Conservation (phyloP, 768 basidiomycete species). For the Termitomyces sp. region DNA sequence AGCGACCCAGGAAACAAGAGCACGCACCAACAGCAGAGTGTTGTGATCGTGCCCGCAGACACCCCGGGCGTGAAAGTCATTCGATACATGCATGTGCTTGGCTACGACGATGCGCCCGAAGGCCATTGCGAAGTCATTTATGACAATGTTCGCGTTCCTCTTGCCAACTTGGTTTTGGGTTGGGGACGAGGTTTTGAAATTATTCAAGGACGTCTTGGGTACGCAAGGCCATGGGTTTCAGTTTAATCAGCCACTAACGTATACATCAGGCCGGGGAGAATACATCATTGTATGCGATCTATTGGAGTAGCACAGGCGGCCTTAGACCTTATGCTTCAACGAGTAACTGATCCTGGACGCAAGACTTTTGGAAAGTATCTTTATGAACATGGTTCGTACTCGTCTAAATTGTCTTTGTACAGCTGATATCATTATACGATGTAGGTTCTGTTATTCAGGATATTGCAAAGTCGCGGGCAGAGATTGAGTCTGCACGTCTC, state of each 20-base stretch:
- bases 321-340: slow-evolving; percentile 80
- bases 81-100: slow-evolving; percentile 91
- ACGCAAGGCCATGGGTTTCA: slow-evolving; percentile 13
- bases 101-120: slow-evolving; percentile 93
- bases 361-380: slow-evolving; percentile 95
- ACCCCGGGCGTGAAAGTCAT: slow-evolving; percentile 83
- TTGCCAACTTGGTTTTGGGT: slow-evolving; percentile 78
- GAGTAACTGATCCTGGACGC: slow-evolving; percentile 86
- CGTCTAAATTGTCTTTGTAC: neutral
- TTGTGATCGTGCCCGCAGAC: slow-evolving; percentile 91
- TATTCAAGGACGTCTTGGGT: slow-evolving; percentile 95
- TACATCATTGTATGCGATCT: slow-evolving; percentile 97
- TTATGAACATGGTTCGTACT: slow-evolving; percentile 73
- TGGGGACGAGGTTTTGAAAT: slow-evolving; percentile 98
- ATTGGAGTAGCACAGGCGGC: slow-evolving; percentile 85
- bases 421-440: neutral
- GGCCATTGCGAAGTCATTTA: slow-evolving; percentile 96
- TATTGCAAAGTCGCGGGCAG: slow-evolving; percentile 88
- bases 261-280: slow-evolving; percentile 73
- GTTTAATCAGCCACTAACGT: neutral
- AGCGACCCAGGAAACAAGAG: slow-evolving; percentile 81
- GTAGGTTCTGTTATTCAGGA: slow-evolving; percentile 84
- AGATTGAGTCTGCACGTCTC: slow-evolving; percentile 84
- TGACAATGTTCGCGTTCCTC: slow-evolving; percentile 87
- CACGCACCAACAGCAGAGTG: slow-evolving; percentile 81